phyloP scores from a whole-genome alignment of 108 stramenopile species.

The Nitzschia palea region DNA sequence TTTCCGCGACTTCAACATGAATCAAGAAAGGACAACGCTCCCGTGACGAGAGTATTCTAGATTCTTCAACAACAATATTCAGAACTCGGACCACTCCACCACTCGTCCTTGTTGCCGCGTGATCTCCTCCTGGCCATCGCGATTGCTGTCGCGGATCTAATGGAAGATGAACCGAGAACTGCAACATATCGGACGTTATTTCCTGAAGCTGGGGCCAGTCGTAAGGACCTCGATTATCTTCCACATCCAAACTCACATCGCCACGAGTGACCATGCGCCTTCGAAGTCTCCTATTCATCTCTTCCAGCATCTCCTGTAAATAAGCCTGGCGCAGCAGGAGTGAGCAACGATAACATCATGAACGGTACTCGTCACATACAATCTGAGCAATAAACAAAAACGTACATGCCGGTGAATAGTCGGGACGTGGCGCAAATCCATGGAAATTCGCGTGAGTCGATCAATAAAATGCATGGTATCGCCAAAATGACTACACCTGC shows the following conservation, averaged over 20 bases:
- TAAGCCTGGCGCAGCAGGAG: slow-evolving; percentile 22
- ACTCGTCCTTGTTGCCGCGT: background rate
- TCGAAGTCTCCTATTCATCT: slow-evolving; percentile 76
- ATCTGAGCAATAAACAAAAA: background rate
- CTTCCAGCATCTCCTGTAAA: slow-evolving; percentile 51
- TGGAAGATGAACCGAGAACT: slow-evolving; percentile 81
- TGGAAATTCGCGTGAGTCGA: slow-evolving; percentile 74
- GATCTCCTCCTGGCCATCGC: slow-evolving; percentile 59
- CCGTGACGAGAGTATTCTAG: slow-evolving; percentile 65
- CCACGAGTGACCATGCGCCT: slow-evolving; percentile 79
- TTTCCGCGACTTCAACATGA: slow-evolving; percentile 80
- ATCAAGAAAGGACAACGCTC: slow-evolving; percentile 84
- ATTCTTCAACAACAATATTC: slow-evolving; percentile 69
- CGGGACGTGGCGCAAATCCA: slow-evolving; percentile 66
- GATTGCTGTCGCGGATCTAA: slow-evolving; percentile 57
- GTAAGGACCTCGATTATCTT: slow-evolving; percentile 57
- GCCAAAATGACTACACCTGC: slow-evolving; percentile 84
- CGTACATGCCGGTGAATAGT: slow-evolving; percentile 42
- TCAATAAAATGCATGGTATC: slow-evolving; percentile 91
- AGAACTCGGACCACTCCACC: slow-evolving; percentile 71
- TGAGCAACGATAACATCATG: background rate
- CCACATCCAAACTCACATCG: slow-evolving; percentile 81
- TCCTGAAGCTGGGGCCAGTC: slow-evolving; percentile 53
- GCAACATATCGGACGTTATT: slow-evolving; percentile 62
- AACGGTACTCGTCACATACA: no score